Evolutionary conservation across 306 rosid genomes (phyloP).

Genomic region (Begonia fuchsioides): DNA sequence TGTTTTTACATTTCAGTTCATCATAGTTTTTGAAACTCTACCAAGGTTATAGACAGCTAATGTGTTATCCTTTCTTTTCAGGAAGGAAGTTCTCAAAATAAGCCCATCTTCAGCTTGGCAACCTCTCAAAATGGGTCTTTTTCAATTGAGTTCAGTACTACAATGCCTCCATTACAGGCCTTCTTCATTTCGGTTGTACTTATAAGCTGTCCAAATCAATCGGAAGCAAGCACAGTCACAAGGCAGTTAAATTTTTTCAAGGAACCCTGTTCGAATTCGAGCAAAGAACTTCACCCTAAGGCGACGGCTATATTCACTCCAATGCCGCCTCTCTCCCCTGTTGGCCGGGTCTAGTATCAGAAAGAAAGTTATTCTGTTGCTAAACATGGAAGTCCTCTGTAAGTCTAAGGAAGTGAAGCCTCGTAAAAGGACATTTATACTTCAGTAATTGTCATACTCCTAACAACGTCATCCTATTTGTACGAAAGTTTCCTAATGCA

Average conservation of each 20-base stretch:
- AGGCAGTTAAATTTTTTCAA: constrained; percentile 18
- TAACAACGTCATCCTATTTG: no score
- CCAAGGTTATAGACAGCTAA: neutral
- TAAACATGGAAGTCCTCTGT: neutral
- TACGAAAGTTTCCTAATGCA: no score
- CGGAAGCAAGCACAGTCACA: constrained; percentile 15
- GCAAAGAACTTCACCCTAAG: constrained; percentile 18
- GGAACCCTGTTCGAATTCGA: constrained; percentile 17
- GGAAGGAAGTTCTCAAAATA: constrained; percentile 40
- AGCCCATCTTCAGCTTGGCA: constrained; percentile 41
- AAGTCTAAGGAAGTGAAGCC: no score
- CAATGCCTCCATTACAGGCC: constrained; percentile 65
- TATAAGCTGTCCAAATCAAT: constrained; percentile 34
- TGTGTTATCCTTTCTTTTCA: constrained; percentile 21
- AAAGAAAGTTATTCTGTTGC: constrained; percentile 9
- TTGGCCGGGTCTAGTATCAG: constrained; percentile 54
- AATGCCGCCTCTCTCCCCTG: constrained; percentile 79
- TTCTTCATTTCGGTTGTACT: constrained; percentile 55
- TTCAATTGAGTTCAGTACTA: constrained; percentile 50
- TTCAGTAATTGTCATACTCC: no score
- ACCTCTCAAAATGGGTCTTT: constrained; percentile 57
- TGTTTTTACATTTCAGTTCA: neutral
- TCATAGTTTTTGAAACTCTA: no score
- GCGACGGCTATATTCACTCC: constrained; percentile 39
- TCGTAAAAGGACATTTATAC: no score